Conservation (phyloP, 306 rosid species). For the Argentina anserina region DNA sequence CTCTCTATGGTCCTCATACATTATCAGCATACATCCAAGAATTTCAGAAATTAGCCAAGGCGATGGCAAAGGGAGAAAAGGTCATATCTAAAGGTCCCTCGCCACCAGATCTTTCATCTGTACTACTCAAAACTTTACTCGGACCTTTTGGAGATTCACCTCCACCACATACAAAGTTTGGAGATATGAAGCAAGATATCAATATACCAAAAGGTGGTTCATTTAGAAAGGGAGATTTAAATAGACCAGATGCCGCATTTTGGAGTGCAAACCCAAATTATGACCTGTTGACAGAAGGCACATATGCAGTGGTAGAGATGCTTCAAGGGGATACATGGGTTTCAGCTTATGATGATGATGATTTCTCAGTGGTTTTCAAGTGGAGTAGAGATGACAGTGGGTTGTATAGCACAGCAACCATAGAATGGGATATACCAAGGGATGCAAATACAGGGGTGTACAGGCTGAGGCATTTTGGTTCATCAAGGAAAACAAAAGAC, state of each 20-base stretch:
- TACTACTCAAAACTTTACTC: constrained; percentile 27
- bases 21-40: constrained; percentile 83
- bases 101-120: constrained; percentile 71
- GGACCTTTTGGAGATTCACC: constrained; percentile 48
- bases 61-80: constrained; percentile 57
- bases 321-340: constrained; percentile 56
- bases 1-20: constrained; percentile 84
- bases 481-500: constrained; percentile 39
- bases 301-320: constrained; percentile 64
- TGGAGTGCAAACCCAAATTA: constrained; percentile 77
- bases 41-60: constrained; percentile 63
- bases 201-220: constrained; percentile 44
- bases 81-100: constrained; percentile 33
- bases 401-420: constrained; percentile 36
- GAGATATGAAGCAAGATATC: constrained; percentile 65
- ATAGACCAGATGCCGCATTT: constrained; percentile 50
- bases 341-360: constrained; percentile 65
- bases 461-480: constrained; percentile 70
- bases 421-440: constrained; percentile 73
- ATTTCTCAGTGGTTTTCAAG: constrained; percentile 57
- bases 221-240: constrained; percentile 43
- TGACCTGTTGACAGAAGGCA: constrained; percentile 75
- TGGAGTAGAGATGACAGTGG: constrained; percentile 52
- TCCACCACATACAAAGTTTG: constrained; percentile 47
- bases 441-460: constrained; percentile 51